Evolutionary conservation across 768 basidiomycete genomes (phyloP), one percentile per base, ranked within the genome.

Genomic region (Austroboletus festivus): DNA sequence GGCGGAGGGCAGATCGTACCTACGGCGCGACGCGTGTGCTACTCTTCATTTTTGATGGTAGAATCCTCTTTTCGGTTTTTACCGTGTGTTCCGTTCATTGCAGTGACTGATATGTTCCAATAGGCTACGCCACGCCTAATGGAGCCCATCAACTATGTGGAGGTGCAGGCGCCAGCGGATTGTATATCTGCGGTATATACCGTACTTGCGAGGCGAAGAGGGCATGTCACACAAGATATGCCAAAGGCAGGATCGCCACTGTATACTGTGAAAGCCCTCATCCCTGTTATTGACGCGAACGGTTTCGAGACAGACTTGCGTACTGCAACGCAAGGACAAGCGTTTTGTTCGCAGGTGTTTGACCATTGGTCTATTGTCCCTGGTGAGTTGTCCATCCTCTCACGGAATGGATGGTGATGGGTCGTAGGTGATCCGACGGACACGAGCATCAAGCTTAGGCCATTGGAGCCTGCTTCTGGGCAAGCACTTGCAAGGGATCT

Each of bases 291-390:
- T 54, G 96, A 99, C 64, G 91, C 96, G 38, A 97, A 97, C 61
- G 96, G 96, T 0, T 99, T 99, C 68, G 96, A 99, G 74, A 96
- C 94, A 4, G 96, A 99, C 72, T 71, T 99, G 64, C 76, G 96
- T 60, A 98, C 94, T 41, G 93, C 96, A 40, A 99, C 96, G 21
- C 93, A 96, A 69, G 96, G 96, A 22, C 96, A 98, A 68, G 96
- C 96, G n/a, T 98, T 97, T 74, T 96, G 93, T 62, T 74, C 93
- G 60, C 94, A 97, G 68, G 83, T 91, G 54, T 99, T 98, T 69
- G 95, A 98, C 68, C 96, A 99, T 61, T 99, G 96, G 96, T 87
- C 89, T 15, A 89, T 95, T 61, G 95, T 98, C n/a, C 95, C 95
- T 59, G 91, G 90, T 88, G 63, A 55, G 82, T 71, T 42, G 49